Conservation (phyloP, 441 rosid species). For the Syzygium malaccense region DNA sequence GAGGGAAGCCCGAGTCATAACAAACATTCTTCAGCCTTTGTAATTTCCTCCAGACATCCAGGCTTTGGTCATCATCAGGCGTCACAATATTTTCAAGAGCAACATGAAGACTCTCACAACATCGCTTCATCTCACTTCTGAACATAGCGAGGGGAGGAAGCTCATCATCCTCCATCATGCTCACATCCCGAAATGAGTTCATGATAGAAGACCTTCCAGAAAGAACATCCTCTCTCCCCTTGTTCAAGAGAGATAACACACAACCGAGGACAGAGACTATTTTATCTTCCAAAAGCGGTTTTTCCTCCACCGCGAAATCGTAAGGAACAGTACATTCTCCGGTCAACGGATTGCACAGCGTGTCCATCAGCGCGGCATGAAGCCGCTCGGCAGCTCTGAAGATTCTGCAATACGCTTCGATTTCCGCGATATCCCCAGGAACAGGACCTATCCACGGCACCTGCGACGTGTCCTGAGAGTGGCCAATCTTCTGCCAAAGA, state of each 20-base stretch:
- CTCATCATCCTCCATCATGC: slow-evolving; percentile 43
- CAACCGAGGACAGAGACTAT: slow-evolving; percentile 94
- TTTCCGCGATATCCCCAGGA: slow-evolving; percentile 96
- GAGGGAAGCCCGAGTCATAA: slow-evolving; percentile 82
- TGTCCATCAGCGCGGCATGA: slow-evolving; percentile 85
- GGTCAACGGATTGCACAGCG: slow-evolving; percentile 88
- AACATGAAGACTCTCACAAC: slow-evolving; percentile 89
- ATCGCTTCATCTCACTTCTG: slow-evolving; percentile 93
- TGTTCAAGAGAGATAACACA: slow-evolving; percentile 75
- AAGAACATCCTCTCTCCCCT: slow-evolving; percentile 87
- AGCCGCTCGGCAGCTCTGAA: slow-evolving; percentile 84
- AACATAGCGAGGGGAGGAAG: slow-evolving; percentile 92
- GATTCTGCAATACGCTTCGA: slow-evolving; percentile 94
- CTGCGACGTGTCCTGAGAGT: slow-evolving; percentile 55
- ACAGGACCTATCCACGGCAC: slow-evolving; percentile 88
- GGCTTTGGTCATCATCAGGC: slow-evolving; percentile 61
- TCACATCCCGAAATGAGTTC: slow-evolving; percentile 47
- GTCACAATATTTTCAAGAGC: slow-evolving; percentile 84
- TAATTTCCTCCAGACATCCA: slow-evolving; percentile 77
- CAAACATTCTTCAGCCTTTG: slow-evolving; percentile 94
- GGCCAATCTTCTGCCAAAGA: slow-evolving; percentile 29
- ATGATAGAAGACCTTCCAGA: slow-evolving; percentile 69
- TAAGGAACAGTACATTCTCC: slow-evolving; percentile 85
- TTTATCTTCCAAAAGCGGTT: slow-evolving; percentile 83
- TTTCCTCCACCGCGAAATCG: slow-evolving; percentile 73